phyloP scores from a whole-genome alignment of 305 asterid genomes.

The Solanum chacoense region DNA sequence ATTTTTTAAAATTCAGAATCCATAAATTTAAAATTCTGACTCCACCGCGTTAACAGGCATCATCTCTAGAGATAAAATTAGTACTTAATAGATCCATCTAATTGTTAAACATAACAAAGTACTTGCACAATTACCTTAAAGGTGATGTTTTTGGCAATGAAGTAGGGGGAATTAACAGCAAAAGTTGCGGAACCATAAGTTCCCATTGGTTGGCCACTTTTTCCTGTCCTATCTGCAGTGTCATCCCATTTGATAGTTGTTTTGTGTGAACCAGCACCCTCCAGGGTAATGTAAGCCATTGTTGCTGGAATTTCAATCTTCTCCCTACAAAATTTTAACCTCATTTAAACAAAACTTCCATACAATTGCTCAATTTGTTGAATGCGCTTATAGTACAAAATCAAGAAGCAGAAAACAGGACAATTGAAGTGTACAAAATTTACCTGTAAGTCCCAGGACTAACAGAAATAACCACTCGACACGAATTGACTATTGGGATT shows the following conservation, averaged over 20 bases:
- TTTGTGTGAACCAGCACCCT: slow-evolving; percentile 43
- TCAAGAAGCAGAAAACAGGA: background rate
- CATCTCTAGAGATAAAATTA: background rate
- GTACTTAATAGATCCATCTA: background rate
- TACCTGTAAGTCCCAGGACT: slow-evolving; percentile 66
- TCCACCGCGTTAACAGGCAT: background rate
- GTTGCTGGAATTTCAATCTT: slow-evolving; percentile 73
- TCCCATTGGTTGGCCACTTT: slow-evolving; percentile 43
- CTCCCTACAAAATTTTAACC: slow-evolving; percentile 34
- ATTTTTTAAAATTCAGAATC: background rate
- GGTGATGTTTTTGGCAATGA: slow-evolving; percentile 63
- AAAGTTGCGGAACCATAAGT: slow-evolving; percentile 84
- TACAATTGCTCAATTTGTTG: background rate
- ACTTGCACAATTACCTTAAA: slow-evolving; percentile 37
- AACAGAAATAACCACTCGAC: slow-evolving; percentile 65
- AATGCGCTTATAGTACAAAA: background rate
- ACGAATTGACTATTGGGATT: slow-evolving; percentile 53
- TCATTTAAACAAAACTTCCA: background rate
- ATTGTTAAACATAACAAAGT: background rate
- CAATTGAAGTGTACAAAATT: background rate
- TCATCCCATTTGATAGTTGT: slow-evolving; percentile 70
- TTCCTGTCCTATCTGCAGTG: slow-evolving; percentile 48
- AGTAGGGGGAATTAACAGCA: slow-evolving; percentile 73
- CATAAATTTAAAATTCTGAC: background rate
- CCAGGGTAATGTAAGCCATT: slow-evolving; percentile 57